Evolutionary conservation across 306 rosid species (phyloP).

Genomic region (Dalbergia cultrata): DNA sequence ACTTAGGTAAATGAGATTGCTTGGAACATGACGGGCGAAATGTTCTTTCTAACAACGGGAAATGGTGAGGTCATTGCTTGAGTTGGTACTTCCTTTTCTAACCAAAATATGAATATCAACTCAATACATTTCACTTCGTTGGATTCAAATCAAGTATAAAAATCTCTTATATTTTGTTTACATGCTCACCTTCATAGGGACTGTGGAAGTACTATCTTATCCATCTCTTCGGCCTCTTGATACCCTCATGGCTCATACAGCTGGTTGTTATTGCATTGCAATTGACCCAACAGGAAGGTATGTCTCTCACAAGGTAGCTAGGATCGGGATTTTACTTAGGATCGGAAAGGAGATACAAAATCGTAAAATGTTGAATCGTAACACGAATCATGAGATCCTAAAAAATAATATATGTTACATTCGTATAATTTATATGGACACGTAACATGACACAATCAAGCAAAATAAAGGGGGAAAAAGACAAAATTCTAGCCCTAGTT

Average conservation of each 20-base stretch:
- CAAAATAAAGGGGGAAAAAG: too few relatives aligned
- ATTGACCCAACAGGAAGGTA: slow-evolving; percentile 96
- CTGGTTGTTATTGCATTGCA: slow-evolving; percentile 98
- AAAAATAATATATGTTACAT: too few relatives aligned
- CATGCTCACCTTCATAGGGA: slow-evolving; percentile 58
- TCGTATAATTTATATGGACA: too few relatives aligned
- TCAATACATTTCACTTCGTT: not conserved
- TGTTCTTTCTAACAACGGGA: slow-evolving; percentile 93
- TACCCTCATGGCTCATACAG: slow-evolving; percentile 97
- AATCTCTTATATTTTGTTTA: slow-evolving; percentile 33
- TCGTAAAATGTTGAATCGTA: too few relatives aligned
- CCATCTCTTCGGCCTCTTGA: slow-evolving; percentile 92
- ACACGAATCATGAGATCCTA: too few relatives aligned
- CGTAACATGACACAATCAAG: too few relatives aligned
- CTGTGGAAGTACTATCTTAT: slow-evolving; percentile 90
- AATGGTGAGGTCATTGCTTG: slow-evolving; percentile 67
- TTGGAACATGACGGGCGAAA: slow-evolving; percentile 95
- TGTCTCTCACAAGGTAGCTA: too few relatives aligned
- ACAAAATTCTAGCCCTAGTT: too few relatives aligned
- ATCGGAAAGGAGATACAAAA: too few relatives aligned
- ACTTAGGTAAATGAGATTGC: slow-evolving; percentile 95
- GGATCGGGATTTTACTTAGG: too few relatives aligned
- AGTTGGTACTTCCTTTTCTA: not conserved
- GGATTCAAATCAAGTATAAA: slow-evolving; percentile 17
- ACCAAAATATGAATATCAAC: slow-evolving; percentile 3